Evolutionary conservation across 2,329 filamentous ascomycete genomes (phyloP), one percentile per base, ranked within the genome.

Genomic region (Sporothrix sp.): DNA sequence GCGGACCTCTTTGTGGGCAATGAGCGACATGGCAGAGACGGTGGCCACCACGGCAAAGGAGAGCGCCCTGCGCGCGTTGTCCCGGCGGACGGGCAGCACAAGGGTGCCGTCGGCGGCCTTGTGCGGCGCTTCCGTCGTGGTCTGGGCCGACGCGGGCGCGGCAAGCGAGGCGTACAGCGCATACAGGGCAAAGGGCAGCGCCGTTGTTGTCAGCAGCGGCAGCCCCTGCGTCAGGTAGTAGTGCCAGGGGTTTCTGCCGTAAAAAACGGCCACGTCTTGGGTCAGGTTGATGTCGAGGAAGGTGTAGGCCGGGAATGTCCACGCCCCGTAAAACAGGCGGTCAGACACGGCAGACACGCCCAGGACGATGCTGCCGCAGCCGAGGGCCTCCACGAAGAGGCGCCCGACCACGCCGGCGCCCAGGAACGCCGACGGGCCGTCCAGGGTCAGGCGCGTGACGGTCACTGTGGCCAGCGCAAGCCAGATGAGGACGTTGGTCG

Each of bases 1-100:
- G 61, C 93, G 87, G 59, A 95, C 87, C 73, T 98, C 93, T 66
- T 98, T 98, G 70, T 98, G 93, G 1, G 88, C 82, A 58, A 97
- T 86, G 42, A 86, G 62, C 1, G 87, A 95, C 30, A 97, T 75
- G 2, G 72, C 65, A 1, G 69, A 63, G 9, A 85, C 68, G 52
- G 83, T 85, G 27, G 79, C 66, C 50, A 82, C 56, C 37, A 84
- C 73, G 7, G 79, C 71, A 27, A 73, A 71, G 9, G 80, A 72
- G 8, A 90, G 68, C 32, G 75, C 73, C 50, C 72, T 73, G 47
- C 72, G 68, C 11, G 76, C 68, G 50, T 70, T 71, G 37, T 64
- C 61, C 55, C 68, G 63, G 56, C 9, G 61, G 57, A 55, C 62
- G 65, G 64, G 48, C 58, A 28, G 23, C 59, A 18, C 66, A 66